Base-by-base conservation (phyloP, 352 stramenopile genomes). In the Pythium aphanidermatum region DNA sequence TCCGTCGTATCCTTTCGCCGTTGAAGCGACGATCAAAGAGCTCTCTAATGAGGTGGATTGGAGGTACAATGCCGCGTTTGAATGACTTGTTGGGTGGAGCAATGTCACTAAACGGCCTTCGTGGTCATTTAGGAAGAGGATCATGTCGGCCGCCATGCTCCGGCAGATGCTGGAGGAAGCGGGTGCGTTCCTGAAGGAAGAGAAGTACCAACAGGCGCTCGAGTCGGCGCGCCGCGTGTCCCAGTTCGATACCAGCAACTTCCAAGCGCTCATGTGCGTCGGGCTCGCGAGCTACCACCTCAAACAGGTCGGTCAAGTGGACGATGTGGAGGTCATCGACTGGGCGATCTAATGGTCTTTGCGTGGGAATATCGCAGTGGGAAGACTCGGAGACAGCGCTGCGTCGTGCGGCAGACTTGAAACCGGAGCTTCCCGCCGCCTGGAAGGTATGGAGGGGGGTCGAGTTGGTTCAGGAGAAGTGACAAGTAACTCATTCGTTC, bases 111-210 rank as follows among this genome's bases (percentile, higher is more conserved):
- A 40, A 16, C 17, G 19, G 10, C 0, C 7, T 35, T 13, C 19
- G 13, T 11, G 5, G 30, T 5, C n/a, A n/a, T n/a, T n/a, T n/a
- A n/a, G n/a, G n/a, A 37, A n/a, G 32, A 12, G 34, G 17, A 40
- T 9, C 16, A 90, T 90, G 77, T 83, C 73, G 52, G 70, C 70
- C 19, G 68, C 43, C 12, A 74, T 90, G 72, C 57, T 83, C 37
- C 69, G 71, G 50, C 74, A 84, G 60, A 87, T 87, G 79, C 70
- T 94, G 52, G 64, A 83, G 64, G 73, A 94, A 33, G 83, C 78
- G 0, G 68, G 64, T 38, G 63, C 61, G 27, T 71, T 71, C 36
- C 70, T 94, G 26, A 84, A 88, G 48, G 65, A 84, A 13, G 60
- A 83, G 37, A 72, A 79, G 50, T 94, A 81, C 61, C 65, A 91